These are phyloP conservation scores for Camelina neglecta DNA, from an alignment of 345 rosid genomes.

Conservation along the genomic window DNA sequence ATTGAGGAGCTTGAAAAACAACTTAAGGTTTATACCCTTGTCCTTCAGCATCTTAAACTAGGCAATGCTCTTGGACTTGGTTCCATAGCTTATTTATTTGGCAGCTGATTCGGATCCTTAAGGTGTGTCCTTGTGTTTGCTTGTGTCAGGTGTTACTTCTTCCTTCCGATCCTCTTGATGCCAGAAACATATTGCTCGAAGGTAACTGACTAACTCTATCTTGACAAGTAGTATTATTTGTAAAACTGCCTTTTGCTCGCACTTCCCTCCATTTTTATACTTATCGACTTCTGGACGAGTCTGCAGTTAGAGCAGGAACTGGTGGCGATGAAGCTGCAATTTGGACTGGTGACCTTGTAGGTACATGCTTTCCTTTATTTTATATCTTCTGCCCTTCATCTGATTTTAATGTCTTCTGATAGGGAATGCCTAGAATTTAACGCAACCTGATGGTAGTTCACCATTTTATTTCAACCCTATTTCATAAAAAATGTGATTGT, in stretches of 20 bases:
- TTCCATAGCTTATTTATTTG: not conserved
- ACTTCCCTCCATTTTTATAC: slow-evolving; percentile 10
- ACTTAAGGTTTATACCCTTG: slow-evolving; percentile 64
- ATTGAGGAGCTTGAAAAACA: slow-evolving; percentile 77
- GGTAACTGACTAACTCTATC: slow-evolving; percentile 52
- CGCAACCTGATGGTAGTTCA: not conserved
- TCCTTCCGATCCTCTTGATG: slow-evolving; percentile 94
- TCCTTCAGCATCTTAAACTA: not conserved
- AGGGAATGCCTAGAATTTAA: not conserved
- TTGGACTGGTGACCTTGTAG: slow-evolving; percentile 99
- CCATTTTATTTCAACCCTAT: slow-evolving; percentile 1
- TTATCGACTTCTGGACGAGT: slow-evolving; percentile 1
- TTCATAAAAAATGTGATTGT: slow-evolving; percentile 6
- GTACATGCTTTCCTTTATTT: slow-evolving; percentile 74
- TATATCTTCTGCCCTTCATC: slow-evolving; percentile 29
- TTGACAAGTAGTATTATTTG: slow-evolving; percentile 12
- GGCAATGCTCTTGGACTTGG: slow-evolving; percentile 19
- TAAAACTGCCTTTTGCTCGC: not conserved
- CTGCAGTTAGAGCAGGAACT: slow-evolving; percentile 95
- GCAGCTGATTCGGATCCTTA: slow-evolving; percentile 2
- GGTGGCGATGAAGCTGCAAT: slow-evolving; percentile 99
- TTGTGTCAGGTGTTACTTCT: slow-evolving; percentile 67
- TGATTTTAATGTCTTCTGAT: slow-evolving; percentile 28
- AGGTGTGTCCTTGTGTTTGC: slow-evolving; percentile 23
- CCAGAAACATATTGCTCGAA: slow-evolving; percentile 96